Conservation (phyloP, 306 rosid species). For the Cucurbita ficifolia region DNA sequence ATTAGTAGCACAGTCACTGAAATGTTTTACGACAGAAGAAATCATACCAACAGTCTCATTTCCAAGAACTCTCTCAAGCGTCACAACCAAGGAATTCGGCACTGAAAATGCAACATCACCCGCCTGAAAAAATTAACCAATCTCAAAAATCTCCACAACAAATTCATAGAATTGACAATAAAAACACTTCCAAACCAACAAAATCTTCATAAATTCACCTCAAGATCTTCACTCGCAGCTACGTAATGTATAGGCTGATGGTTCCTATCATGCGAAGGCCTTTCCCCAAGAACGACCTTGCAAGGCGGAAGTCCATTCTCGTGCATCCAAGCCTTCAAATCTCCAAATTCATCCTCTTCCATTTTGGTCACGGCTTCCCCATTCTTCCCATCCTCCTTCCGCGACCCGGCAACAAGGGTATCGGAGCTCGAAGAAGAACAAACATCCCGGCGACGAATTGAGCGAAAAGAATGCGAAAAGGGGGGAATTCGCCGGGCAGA, state of each 20-base stretch:
- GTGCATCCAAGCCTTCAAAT: slow-evolving; percentile 89
- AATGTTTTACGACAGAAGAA: not conserved
- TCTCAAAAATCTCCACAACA: slow-evolving; percentile 18
- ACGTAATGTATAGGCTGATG: slow-evolving; percentile 68
- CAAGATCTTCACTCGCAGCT: slow-evolving; percentile 80
- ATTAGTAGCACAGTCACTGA: not conserved
- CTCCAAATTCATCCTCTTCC: slow-evolving; percentile 28
- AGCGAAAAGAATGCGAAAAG: slow-evolving; percentile 3
- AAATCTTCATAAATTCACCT: slow-evolving; percentile 21
- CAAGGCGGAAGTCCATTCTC: slow-evolving; percentile 72
- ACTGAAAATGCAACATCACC: slow-evolving; percentile 88
- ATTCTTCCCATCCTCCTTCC: slow-evolving; percentile 21
- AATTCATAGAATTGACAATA: slow-evolving; percentile 20
- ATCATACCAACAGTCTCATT: slow-evolving; percentile 79
- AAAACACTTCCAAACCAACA: not conserved
- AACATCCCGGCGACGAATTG: slow-evolving; percentile 12
- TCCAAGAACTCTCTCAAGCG: slow-evolving; percentile 87
- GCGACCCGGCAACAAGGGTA: slow-evolving; percentile 49
- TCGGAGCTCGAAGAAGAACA: slow-evolving; percentile 57
- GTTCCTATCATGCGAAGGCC: slow-evolving; percentile 35
- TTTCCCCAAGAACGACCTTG: slow-evolving; percentile 66
- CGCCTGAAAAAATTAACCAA: slow-evolving; percentile 31
- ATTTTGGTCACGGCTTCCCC: slow-evolving; percentile 23
- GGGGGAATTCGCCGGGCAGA: slow-evolving; percentile 11
- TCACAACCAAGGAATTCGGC: slow-evolving; percentile 76